A percentile compares a stretch with the other conserved stretches of the same genome.
Evolutionary conservation across 1,284 basidiomycete genomes (phyloP).

Genomic region (Fomitopsis betulina): DNA sequence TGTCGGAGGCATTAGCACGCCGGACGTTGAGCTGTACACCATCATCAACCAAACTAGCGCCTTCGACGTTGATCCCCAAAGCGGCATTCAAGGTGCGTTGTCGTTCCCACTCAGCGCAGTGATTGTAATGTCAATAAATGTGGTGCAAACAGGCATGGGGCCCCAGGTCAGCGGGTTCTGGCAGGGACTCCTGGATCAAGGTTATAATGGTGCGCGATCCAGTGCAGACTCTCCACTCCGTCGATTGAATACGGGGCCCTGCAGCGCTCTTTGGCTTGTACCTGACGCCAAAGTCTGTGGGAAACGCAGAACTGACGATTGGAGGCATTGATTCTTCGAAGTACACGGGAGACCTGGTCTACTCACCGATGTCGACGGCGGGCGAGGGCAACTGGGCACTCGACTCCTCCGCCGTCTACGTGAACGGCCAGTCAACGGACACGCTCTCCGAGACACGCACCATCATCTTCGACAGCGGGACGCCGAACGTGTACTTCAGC

Average conservation of each 20-base stretch:
- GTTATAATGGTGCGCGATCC: conserved; percentile 35
- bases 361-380: not conserved
- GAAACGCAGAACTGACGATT: conserved; percentile 45
- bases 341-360: conserved; percentile 30
- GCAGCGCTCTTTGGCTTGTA: conserved; percentile 46
- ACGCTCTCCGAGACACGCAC: conserved; percentile 32
- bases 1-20: conserved; percentile 35
- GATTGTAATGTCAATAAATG: not conserved
- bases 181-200: conserved; percentile 37
- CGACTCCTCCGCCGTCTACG: conserved; percentile 36
- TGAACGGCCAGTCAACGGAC: conserved; percentile 45
- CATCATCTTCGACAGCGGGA: conserved; percentile 50
- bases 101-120: not conserved
- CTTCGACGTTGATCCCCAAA: conserved; percentile 46
- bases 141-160: conserved; percentile 18
- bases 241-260: not conserved
- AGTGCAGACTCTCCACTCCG: not conserved
- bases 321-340: conserved; percentile 47
- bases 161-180: conserved; percentile 44
- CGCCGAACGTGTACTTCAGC: conserved; percentile 43
- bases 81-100: conserved; percentile 40
- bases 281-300: conserved; percentile 40
- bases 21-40: conserved; percentile 34
- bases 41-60: conserved; percentile 44
- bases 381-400: conserved; percentile 38